Evolutionary conservation across 1,139 yeast species (phyloP).

Genomic region (Nakaseomyces glabratus): DNA sequence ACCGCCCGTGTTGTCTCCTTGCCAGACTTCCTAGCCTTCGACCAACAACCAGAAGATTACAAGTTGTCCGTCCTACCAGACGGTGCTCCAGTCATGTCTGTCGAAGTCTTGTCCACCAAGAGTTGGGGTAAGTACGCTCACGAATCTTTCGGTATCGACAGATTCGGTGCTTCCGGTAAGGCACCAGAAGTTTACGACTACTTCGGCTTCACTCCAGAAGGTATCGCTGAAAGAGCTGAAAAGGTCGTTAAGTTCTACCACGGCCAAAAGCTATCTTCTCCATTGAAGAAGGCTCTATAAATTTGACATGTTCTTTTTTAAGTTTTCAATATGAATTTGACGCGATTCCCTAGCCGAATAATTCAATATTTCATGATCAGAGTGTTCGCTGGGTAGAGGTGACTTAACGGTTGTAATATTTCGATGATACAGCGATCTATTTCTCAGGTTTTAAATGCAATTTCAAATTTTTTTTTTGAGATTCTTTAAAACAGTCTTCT

Average conservation of each 20-base stretch:
- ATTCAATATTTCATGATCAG: too few relatives aligned
- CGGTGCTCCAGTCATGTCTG: slow-evolving; percentile 85
- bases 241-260: slow-evolving; percentile 77
- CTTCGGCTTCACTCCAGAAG: slow-evolving; percentile 91
- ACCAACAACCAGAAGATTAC: slow-evolving; percentile 72
- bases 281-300: slow-evolving; percentile 71
- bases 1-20: slow-evolving; percentile 79
- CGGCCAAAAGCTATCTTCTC: slow-evolving; percentile 64
- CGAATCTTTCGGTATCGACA: slow-evolving; percentile 91
- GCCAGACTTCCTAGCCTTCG: slow-evolving; percentile 91
- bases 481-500: too few relatives aligned
- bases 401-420: too few relatives aligned
- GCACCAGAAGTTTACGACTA: slow-evolving; percentile 72
- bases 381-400: too few relatives aligned
- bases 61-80: slow-evolving; percentile 84
- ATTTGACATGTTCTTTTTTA: too few relatives aligned
- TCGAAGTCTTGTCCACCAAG: slow-evolving; percentile 84
- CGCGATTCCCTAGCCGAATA: too few relatives aligned
- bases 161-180: slow-evolving; percentile 97
- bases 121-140: slow-evolving; percentile 97
- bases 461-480: too few relatives aligned
- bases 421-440: too few relatives aligned
- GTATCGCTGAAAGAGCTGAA: slow-evolving; percentile 77
- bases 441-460: too few relatives aligned
- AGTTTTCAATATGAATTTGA: too few relatives aligned